Conservation (phyloP, 179 eudicot species). For the Camellia oleifera region DNA sequence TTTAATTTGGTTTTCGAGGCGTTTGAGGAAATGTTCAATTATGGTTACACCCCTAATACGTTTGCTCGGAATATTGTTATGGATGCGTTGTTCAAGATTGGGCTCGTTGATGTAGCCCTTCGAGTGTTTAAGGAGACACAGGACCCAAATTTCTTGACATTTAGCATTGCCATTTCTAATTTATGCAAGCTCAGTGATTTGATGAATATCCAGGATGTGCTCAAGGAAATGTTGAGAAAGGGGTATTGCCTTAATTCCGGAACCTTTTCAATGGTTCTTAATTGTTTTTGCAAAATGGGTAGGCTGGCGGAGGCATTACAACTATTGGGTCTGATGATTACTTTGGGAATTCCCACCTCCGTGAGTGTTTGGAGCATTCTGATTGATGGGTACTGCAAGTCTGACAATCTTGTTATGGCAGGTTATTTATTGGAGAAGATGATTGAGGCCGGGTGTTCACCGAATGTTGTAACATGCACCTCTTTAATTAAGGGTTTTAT, state of each 20-base stretch:
- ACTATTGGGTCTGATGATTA: conserved; percentile 36
- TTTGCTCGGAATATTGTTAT: conserved; percentile 42
- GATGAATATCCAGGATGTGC: conserved; percentile 28
- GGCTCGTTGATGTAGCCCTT: conserved; percentile 30
- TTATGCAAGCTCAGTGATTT: conserved; percentile 45
- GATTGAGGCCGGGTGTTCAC: conserved; percentile 41
- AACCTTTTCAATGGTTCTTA: conserved; percentile 32
- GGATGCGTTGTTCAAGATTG: conserved; percentile 42
- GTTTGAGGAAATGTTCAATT: conserved; percentile 32
- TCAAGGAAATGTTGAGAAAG: conserved; percentile 33
- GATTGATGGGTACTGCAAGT: conserved; percentile 46
- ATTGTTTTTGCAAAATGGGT: conserved; percentile 43
- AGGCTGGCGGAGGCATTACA: conserved; percentile 33
- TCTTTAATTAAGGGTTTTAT: conserved; percentile 40
- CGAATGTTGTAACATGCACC: conserved; percentile 48
- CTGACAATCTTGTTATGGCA: conserved; percentile 32
- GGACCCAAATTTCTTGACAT: conserved; percentile 42
- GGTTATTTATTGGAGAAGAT: conserved; percentile 38
- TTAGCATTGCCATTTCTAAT: conserved; percentile 37
- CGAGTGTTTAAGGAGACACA: conserved; percentile 28
- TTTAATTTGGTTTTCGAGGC: conserved; percentile 37
- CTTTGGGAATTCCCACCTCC: conserved; percentile 32
- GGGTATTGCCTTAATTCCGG: conserved; percentile 37
- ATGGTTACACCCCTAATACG: conserved; percentile 40
- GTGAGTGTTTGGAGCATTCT: conserved; percentile 43